Conservation (phyloP, 1,284 basidiomycete species). For the Moesziomyces aphidis region DNA sequence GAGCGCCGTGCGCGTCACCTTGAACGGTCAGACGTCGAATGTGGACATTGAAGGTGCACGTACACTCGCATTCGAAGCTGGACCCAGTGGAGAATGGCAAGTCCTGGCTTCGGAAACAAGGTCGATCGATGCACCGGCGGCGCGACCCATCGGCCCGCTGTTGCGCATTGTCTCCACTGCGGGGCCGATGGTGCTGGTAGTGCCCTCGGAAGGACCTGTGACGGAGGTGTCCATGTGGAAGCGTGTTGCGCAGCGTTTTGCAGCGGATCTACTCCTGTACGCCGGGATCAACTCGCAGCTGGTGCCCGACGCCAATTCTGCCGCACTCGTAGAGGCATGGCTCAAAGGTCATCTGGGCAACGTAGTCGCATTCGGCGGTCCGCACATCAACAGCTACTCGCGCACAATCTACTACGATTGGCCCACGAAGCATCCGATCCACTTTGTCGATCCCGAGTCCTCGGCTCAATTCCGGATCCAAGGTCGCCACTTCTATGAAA, state of each 20-base stretch:
- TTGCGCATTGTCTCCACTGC: conserved; percentile 29
- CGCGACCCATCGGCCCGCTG: conserved; percentile 38
- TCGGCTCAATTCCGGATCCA: conserved; percentile 37
- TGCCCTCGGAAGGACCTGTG: conserved; percentile 14
- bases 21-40: conserved; percentile 6
- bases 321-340: not conserved
- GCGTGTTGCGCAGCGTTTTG: conserved; percentile 29
- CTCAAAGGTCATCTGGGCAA: conserved; percentile 15
- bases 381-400: conserved; percentile 32
- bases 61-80: conserved; percentile 4
- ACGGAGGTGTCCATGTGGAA: conserved; percentile 14
- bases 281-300: conserved; percentile 40
- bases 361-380: conserved; percentile 38
- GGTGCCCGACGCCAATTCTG: conserved; percentile 29
- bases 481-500: conserved; percentile 29
- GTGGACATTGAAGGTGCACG: not conserved
- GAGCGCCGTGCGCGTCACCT: not conserved
- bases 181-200: conserved; percentile 35
- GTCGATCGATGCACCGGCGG: not conserved
- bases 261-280: conserved; percentile 41
- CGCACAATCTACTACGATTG: conserved; percentile 12
- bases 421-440: conserved; percentile 13
- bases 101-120: not conserved
- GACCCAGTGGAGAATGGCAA: conserved; percentile 1
- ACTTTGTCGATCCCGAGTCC: conserved; percentile 15